A percentile compares a stretch with the other conserved stretches of the same genome.
These are phyloP conservation scores for Scutellaria barbata DNA, from an alignment of 257 asterid genomes.

Conservation along the genomic window DNA sequence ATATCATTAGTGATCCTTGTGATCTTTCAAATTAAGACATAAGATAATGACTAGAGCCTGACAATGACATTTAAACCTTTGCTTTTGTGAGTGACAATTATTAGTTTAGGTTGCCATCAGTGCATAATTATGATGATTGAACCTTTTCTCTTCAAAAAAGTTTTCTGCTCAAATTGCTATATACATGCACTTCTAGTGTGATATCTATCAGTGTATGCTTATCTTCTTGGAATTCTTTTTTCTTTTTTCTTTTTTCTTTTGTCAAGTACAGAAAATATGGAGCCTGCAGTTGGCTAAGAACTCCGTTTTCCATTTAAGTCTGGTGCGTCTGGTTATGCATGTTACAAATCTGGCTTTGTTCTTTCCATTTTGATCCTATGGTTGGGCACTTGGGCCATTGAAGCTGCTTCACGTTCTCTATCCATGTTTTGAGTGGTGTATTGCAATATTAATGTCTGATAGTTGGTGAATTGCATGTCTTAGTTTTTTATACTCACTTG, in stretches of 20 bases:
- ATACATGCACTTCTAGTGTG: neutral
- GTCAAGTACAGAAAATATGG: neutral
- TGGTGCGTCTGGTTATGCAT: neutral
- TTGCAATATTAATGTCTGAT: conserved; percentile 1
- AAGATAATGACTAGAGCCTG: neutral
- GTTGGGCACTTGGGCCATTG: no score
- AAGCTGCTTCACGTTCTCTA: no score
- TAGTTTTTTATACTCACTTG: neutral
- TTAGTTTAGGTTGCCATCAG: neutral
- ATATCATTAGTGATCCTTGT: neutral
- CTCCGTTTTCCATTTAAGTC: neutral
- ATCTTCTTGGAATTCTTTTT: neutral
- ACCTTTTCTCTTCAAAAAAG: neutral
- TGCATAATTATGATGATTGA: neutral
- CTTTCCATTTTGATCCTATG: neutral
- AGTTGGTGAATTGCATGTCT: conserved; percentile 2
- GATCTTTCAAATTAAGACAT: neutral
- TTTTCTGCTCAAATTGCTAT: conserved; percentile 3
- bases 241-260: no score
- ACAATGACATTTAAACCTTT: neutral
- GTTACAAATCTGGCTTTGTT: neutral
- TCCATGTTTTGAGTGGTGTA: conserved; percentile 1
- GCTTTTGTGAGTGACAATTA: neutral
- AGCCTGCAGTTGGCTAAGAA: neutral
- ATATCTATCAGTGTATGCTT: neutral